Evolutionary conservation across 192 early-diverging fungal genomes (phyloP).

Genomic region (Coemansia sp.): DNA sequence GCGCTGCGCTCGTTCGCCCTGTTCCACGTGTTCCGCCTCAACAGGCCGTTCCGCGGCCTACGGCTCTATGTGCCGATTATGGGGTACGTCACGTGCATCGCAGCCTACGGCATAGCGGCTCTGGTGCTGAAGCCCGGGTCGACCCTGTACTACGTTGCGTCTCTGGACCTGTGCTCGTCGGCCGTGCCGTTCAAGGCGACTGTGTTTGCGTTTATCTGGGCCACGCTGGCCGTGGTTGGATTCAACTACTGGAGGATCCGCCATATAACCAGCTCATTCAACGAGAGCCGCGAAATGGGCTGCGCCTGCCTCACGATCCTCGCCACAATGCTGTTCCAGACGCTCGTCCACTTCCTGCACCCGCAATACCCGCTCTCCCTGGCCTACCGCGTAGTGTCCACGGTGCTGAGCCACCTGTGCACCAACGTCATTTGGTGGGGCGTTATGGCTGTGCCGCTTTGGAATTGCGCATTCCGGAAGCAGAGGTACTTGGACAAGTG

Average conservation of each 20-base stretch:
- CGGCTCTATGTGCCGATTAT: neutral
- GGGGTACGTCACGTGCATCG: constrained; percentile 6
- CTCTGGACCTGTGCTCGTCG: constrained; percentile 31
- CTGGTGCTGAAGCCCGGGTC: constrained; percentile 5
- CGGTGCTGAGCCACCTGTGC: constrained; percentile 32
- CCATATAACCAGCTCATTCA: constrained; percentile 48
- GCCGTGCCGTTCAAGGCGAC: constrained; percentile 25
- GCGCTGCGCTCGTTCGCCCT: constrained; percentile 1
- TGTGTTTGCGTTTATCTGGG: constrained; percentile 36
- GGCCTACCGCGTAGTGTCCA: constrained; percentile 20
- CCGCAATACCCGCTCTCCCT: constrained; percentile 19
- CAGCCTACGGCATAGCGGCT: constrained; percentile 30
- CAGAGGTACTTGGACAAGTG: constrained; percentile 21
- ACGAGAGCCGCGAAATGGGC: constrained; percentile 40
- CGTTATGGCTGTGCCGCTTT: constrained; percentile 31
- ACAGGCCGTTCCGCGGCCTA: neutral
- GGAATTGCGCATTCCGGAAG: constrained; percentile 19
- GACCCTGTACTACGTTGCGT: constrained; percentile 25
- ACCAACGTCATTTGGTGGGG: constrained; percentile 41
- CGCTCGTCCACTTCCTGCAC: neutral
- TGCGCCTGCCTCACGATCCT: constrained; percentile 15
- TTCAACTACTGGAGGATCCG: constrained; percentile 37
- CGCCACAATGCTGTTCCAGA: neutral
- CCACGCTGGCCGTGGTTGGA: constrained; percentile 21
- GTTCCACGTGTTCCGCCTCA: neutral